Base-by-base conservation (phyloP, 495 filamentous ascomycete genomes). In the Cairneyella variabilis region DNA sequence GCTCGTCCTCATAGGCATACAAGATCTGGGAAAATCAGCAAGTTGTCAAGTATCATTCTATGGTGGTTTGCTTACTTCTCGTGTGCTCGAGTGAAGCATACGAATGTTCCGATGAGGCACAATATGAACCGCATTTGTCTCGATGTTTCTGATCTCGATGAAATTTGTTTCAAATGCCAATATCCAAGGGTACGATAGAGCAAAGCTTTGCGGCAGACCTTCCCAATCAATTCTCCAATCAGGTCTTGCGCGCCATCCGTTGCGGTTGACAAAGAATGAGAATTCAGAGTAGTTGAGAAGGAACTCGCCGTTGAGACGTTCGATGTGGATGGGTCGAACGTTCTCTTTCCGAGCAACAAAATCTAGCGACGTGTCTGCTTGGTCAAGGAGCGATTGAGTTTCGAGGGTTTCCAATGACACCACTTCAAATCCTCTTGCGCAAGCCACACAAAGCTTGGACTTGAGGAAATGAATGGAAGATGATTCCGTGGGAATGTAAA, bases 201-300 rank as follows among this genome's bases (percentile, higher is more conserved):
- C 93, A 66, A 99, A 99, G 36, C 85, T 80, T 59, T 85, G 84
- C 46, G 95, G 95, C 38, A 79, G 86, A 46, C 95, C 95, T 71
- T 99, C 95, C 95, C 95, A 99, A 25, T 88, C 86, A 61, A 99
- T 95, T 55, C 83, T 85, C 95, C 95, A 99, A 64, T 99, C 95
- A 16, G 91, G 88, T 56, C 91, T 78, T 28, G 92, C 91, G 48
- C 95, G 82, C 95, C 95, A 99, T 22, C 95, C 95, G 66, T 99
- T 96, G 47, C 93, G 82, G 69, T 99, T 97, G 62, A 99, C 93
- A 63, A 96, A 99, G 78, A 99, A 97, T 17, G 89, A 95, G 67
- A 96, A 97, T 61, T 99, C 95, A 18, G 88, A 90, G 69, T 99
- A 99, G 68, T 96, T 97, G 48, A 99, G 80, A 37, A 99, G 77